Percentiles rank a stretch among this genome's conserved stretches.
Conservation (phyloP, 106 monocot genomes). For the Dioscorea alata region DNA sequence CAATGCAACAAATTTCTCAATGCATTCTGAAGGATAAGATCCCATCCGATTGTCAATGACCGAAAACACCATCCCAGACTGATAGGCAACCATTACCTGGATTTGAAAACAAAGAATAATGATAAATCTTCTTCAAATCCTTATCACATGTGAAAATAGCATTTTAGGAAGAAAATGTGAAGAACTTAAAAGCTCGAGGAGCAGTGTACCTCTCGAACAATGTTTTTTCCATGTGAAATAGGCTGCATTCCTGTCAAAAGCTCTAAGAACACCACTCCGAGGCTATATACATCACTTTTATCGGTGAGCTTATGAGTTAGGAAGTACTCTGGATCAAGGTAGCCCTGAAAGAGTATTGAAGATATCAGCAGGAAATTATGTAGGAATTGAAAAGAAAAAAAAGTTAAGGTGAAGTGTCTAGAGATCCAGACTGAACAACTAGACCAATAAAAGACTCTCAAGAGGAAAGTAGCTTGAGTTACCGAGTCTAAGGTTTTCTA, state of each 20-base stretch:
- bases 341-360: slow-evolving; percentile 53
- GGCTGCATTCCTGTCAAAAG: slow-evolving; percentile 86
- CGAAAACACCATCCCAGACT: slow-evolving; percentile 61
- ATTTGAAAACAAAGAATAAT: not conserved
- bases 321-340: slow-evolving; percentile 99
- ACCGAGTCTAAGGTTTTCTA: too few relatives aligned
- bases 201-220: slow-evolving; percentile 79
- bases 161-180: too few relatives aligned
- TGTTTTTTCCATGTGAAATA: slow-evolving; percentile 89
- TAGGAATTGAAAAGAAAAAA: too few relatives aligned
- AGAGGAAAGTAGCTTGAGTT: too few relatives aligned
- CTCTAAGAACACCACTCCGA: slow-evolving; percentile 93
- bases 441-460: too few relatives aligned
- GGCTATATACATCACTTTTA: slow-evolving; percentile 97
- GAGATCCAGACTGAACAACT: too few relatives aligned
- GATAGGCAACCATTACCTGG: slow-evolving; percentile 53
- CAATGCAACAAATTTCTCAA: slow-evolving; percentile 59
- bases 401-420: too few relatives aligned
- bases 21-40: slow-evolving; percentile 66
- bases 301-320: slow-evolving; percentile 91
- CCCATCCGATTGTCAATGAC: slow-evolving; percentile 73
- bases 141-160: too few relatives aligned
- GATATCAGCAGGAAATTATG: too few relatives aligned
- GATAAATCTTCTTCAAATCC: too few relatives aligned
- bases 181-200: too few relatives aligned